These are phyloP conservation scores for Coemansia sp. DNA, from an alignment of 192 early-diverging fungal species.

Conservation along the genomic window DNA sequence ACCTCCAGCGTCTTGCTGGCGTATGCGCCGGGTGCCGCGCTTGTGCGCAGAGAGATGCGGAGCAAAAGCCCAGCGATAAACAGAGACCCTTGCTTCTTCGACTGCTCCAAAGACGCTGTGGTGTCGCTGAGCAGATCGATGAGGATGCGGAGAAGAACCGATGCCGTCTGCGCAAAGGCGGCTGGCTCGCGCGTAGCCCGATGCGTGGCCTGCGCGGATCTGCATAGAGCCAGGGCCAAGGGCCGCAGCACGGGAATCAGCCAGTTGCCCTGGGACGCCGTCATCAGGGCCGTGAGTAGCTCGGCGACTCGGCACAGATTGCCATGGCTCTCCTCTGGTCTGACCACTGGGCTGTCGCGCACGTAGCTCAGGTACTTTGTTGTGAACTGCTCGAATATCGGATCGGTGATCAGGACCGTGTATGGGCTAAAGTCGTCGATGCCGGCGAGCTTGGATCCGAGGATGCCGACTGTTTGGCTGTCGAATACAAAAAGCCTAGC, in stretches of 20 bases:
- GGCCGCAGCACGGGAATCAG: constrained; percentile 32
- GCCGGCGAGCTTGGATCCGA: constrained; percentile 18
- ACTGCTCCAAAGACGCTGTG: constrained; percentile 19
- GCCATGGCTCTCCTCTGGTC: constrained; percentile 13
- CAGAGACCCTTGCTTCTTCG: constrained; percentile 29
- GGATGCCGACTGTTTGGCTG: constrained; percentile 11
- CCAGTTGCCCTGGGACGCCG: constrained; percentile 24
- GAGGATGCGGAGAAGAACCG: constrained; percentile 31
- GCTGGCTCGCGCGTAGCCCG: constrained; percentile 14
- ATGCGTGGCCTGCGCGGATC: constrained; percentile 20
- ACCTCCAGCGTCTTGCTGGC: constrained; percentile 47
- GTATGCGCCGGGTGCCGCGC: constrained; percentile 39
- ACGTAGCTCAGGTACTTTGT: constrained; percentile 37
- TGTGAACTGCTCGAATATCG: constrained; percentile 29
- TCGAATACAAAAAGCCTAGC: constrained; percentile 44
- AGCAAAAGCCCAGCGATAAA: constrained; percentile 37
- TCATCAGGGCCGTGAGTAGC: constrained; percentile 22
- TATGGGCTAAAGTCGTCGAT: constrained; percentile 38
- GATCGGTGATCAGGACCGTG: constrained; percentile 19
- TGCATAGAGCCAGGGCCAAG: constrained; percentile 28
- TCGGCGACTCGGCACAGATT: constrained; percentile 26
- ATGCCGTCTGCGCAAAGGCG: constrained; percentile 37
- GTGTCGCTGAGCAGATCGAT: constrained; percentile 35
- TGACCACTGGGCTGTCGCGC: constrained; percentile 18
- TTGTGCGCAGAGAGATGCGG: constrained; percentile 41